Percentiles rank a stretch among this genome's conserved stretches.
Evolutionary conservation across 176 grass and related monocot genomes (phyloP).

Genomic region (Oryza meyeriana): DNA sequence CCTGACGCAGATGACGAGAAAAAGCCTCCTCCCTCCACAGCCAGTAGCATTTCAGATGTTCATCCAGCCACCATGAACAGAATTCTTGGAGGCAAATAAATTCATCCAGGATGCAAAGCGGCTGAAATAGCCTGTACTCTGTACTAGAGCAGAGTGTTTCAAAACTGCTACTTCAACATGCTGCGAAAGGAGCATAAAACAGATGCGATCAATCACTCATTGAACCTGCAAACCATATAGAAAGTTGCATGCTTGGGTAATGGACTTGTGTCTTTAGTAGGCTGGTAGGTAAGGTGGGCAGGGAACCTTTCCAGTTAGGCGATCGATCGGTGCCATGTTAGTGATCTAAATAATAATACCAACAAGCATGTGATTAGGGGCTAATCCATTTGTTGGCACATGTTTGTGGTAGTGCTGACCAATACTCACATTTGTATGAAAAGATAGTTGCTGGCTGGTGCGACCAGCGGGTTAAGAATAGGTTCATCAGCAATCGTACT

Average conservation of each 20-base stretch:
- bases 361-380: not conserved
- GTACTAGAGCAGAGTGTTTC: not conserved
- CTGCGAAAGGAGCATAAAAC: not conserved
- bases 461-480: not conserved
- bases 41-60: constrained; percentile 89
- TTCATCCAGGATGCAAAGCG: not conserved
- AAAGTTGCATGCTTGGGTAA: not conserved
- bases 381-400: not conserved
- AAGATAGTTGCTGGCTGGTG: too few species aligned
- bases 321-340: not conserved
- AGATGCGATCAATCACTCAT: not conserved
- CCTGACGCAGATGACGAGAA: constrained; percentile 92
- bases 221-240: not conserved
- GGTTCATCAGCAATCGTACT: not conserved
- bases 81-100: constrained; percentile 20
- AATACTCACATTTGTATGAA: not conserved
- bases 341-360: not conserved
- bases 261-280: not conserved
- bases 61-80: constrained; percentile 49
- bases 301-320: not conserved
- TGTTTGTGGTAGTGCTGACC: not conserved
- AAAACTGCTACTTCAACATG: not conserved
- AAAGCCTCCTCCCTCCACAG: constrained; percentile 91
- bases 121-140: not conserved
- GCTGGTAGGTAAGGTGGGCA: not conserved